phyloP scores from a whole-genome alignment of 495 filamentous ascomycete genomes.

The Haplographium delicatum region DNA sequence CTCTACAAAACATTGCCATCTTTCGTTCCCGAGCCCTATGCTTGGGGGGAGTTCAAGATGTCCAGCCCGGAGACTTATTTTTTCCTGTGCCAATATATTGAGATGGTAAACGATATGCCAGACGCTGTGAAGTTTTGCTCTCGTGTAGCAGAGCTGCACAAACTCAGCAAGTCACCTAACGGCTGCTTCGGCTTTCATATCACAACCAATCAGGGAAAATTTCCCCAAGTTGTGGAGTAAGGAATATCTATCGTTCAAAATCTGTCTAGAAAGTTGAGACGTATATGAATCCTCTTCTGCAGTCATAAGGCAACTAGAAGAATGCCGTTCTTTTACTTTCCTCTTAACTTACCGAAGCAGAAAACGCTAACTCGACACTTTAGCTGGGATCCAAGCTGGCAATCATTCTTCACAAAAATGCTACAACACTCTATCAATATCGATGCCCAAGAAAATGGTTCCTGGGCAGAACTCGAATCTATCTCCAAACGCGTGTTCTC shows the following conservation, averaged over 20 bases:
- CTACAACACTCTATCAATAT: conserved; percentile 18
- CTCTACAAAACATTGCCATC: neutral
- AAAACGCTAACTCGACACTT: too few species aligned
- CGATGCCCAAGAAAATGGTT: conserved; percentile 21
- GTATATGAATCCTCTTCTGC: too few species aligned
- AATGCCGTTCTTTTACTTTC: too few species aligned
- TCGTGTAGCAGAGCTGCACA: conserved; percentile 38
- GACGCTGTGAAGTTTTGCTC: conserved; percentile 36
- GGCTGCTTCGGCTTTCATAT: conserved; percentile 48
- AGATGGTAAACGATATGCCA: conserved; percentile 22
- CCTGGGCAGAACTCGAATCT: conserved; percentile 18
- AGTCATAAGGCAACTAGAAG: too few species aligned
- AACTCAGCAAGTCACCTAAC: conserved; percentile 36
- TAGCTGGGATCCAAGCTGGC: conserved; percentile 28
- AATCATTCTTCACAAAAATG: conserved; percentile 22
- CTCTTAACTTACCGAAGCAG: too few species aligned
- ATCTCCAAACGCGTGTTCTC: conserved; percentile 8
- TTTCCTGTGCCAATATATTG: conserved; percentile 22
- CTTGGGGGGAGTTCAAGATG: neutral
- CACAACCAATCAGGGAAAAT: conserved; percentile 32
- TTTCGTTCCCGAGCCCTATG: neutral
- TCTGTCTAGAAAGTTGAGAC: too few species aligned
- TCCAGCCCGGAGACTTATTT: conserved; percentile 21
- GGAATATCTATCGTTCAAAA: too few species aligned
- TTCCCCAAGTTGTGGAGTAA: conserved; percentile 39